These are phyloP conservation scores for Leucocoprinus birnbaumii DNA, from an alignment of 768 basidiomycete species.

Conservation along the genomic window DNA sequence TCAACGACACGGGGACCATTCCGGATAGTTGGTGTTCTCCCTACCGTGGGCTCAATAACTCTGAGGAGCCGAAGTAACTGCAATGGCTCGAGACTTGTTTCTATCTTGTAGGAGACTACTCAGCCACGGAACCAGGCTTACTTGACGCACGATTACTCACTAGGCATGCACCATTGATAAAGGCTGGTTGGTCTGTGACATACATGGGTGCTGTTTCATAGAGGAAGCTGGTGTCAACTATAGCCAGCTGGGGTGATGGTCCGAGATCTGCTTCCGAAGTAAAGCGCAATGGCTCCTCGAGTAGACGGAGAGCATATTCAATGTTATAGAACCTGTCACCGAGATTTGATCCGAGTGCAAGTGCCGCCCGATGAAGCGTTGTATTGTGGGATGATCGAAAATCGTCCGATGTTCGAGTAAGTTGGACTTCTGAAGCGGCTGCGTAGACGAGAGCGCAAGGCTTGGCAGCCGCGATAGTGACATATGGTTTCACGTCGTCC, in stretches of 20 bases:
- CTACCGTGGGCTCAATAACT: conserved; percentile 67
- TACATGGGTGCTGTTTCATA: conserved; percentile 98
- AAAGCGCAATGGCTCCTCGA: conserved; percentile 49
- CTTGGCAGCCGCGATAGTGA: conserved; percentile 65
- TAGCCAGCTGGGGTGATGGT: conserved; percentile 22
- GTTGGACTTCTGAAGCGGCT: conserved; percentile 52
- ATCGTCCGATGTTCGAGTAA: neutral
- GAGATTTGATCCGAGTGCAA: conserved; percentile 89
- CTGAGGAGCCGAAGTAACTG: conserved; percentile 66
- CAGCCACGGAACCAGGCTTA: neutral
- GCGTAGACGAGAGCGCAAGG: conserved; percentile 70
- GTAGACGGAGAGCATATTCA: conserved; percentile 66
- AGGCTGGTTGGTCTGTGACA: conserved; percentile 82
- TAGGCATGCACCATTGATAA: conserved; percentile 89
- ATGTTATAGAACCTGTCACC: conserved; percentile 86
- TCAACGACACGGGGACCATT: conserved; percentile 92
- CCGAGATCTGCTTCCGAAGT: conserved; percentile 16
- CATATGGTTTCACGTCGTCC: conserved; percentile 19
- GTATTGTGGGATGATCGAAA: neutral
- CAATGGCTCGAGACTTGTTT: conserved; percentile 64
- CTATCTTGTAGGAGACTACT: conserved; percentile 49
- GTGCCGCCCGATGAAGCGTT: conserved; percentile 38
- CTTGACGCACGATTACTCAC: conserved; percentile 44
- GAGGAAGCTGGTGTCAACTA: conserved; percentile 82
- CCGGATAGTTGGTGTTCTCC: conserved; percentile 72